phyloP scores from a whole-genome alignment of 75 land plant species.

The Selaginella tamariscina region DNA sequence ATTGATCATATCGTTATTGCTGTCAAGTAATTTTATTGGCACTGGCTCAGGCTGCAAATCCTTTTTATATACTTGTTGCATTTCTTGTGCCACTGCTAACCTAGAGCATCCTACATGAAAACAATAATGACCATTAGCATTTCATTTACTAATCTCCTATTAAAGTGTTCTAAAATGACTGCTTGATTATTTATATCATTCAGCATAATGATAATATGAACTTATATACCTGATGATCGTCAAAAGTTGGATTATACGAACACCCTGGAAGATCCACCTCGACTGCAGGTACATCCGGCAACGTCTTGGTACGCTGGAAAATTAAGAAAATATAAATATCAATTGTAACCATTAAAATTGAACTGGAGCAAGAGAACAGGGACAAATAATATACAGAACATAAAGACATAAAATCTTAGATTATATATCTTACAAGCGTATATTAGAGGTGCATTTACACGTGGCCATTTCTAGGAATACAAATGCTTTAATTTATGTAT shows the following conservation, averaged over 20 bases:
- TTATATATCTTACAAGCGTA: neutral
- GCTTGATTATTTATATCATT: no score
- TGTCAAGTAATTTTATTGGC: constrained; percentile 40
- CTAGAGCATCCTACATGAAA: constrained; percentile 54
- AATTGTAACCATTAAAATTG: no score
- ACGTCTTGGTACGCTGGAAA: neutral
- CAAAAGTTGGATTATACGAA: constrained; percentile 79
- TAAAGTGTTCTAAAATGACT: no score
- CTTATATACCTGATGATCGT: constrained; percentile 66
- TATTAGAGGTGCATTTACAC: no score
- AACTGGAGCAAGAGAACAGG: neutral
- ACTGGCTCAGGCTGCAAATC: constrained; percentile 74
- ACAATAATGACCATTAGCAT: neutral
- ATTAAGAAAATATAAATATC: no score
- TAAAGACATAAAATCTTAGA: neutral
- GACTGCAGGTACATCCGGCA: constrained; percentile 39
- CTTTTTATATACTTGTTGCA: constrained; percentile 65
- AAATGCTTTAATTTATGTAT: no score
- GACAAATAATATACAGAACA: neutral
- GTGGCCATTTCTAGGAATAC: no score
- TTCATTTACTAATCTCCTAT: no score
- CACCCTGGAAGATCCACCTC: constrained; percentile 84
- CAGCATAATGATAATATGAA: neutral
- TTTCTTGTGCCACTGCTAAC: constrained; percentile 88
- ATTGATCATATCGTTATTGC: constrained; percentile 30